Evolutionary conservation across 192 early-diverging fungal genomes (phyloP), one percentile per base, ranked within the genome.

Genomic region (Coemansia sp.): DNA sequence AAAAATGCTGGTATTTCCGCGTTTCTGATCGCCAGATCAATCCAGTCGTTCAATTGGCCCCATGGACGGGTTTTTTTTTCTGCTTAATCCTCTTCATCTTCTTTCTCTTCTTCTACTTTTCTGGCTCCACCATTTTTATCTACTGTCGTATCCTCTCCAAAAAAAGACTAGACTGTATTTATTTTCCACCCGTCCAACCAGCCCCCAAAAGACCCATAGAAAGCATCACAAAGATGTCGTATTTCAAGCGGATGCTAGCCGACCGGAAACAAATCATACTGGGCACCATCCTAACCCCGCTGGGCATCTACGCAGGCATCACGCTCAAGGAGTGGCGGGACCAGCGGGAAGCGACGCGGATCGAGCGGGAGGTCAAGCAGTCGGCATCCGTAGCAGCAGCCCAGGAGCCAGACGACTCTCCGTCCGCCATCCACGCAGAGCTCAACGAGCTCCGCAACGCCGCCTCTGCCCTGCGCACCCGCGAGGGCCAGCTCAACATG

Each of bases 271-370:
- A 58, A 14, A 48, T 82, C 13, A 25, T 82, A n/a, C 10, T 76
- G 12, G 79, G 79, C 32, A 70, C 75, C 44, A 61, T 82, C 7
- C 67, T 76, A 7, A 61, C 74, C 6, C 79, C 79, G 7, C 55
- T 75, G 20, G 79, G 79, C 3, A 60, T 82, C 32, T 82, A 82
- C 65, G 54, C 58, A 13, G 79, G 79, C 38, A 55, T 76, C 16
- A 63, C 61, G 38, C 48, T 76, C 25, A 74, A 76, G 56, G 67
- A 76, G 12, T 68, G 74, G 68, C 60, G 64, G 41, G 61, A 59
- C n/a, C 6, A n/a, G 6, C 2, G 16, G 13, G 16, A 41, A 16
- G 57, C 57, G n/a, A 38, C 32, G 13, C 67, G 54, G 46, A 55
- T 61, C 14, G 61, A 68, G 37, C 53, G 55, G 7, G 64, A 68